Evolutionary conservation across 306 rosid species (phyloP).

Genomic region (Acacia acuminata): DNA sequence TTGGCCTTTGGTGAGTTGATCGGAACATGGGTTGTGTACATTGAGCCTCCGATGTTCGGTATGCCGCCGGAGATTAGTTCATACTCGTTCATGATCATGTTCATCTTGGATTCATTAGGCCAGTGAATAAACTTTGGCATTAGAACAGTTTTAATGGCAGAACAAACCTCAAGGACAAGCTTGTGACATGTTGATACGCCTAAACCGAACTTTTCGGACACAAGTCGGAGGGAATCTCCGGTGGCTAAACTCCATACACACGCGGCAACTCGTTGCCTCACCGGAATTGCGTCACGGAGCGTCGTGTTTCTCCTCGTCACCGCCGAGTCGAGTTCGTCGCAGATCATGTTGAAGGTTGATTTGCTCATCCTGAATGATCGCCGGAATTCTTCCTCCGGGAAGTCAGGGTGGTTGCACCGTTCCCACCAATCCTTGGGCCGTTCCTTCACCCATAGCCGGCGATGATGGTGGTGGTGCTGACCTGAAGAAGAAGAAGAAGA

Average conservation of each 20-base stretch:
- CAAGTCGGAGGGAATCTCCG: constrained; percentile 74
- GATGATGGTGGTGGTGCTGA: constrained; percentile 16
- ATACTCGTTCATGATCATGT: constrained; percentile 38
- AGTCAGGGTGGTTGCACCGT: constrained; percentile 51
- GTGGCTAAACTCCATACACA: constrained; percentile 90
- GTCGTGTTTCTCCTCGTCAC: constrained; percentile 77
- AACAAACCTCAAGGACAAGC: constrained; percentile 77
- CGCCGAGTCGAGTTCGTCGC: constrained; percentile 57
- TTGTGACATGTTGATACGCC: constrained; percentile 91
- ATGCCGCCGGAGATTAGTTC: constrained; percentile 46
- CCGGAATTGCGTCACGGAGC: constrained; percentile 87
- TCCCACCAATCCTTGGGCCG: constrained; percentile 89
- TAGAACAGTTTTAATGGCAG: constrained; percentile 64
- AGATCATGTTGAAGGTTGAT: constrained; percentile 61
- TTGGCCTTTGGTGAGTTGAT: constrained; percentile 72
- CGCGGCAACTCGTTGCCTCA: constrained; percentile 79
- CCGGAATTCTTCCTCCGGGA: constrained; percentile 63
- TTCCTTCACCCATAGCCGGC: constrained; percentile 86
- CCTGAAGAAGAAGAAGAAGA: background rate
- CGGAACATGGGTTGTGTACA: constrained; percentile 80
- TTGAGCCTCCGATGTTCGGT: constrained; percentile 57
- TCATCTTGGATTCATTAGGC: constrained; percentile 47
- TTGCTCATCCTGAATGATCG: constrained; percentile 78
- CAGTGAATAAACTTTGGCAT: constrained; percentile 75
- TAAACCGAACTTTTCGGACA: constrained; percentile 67